Evolutionary conservation across 179 eudicot species (phyloP).

Genomic region (Nepenthes alata): DNA sequence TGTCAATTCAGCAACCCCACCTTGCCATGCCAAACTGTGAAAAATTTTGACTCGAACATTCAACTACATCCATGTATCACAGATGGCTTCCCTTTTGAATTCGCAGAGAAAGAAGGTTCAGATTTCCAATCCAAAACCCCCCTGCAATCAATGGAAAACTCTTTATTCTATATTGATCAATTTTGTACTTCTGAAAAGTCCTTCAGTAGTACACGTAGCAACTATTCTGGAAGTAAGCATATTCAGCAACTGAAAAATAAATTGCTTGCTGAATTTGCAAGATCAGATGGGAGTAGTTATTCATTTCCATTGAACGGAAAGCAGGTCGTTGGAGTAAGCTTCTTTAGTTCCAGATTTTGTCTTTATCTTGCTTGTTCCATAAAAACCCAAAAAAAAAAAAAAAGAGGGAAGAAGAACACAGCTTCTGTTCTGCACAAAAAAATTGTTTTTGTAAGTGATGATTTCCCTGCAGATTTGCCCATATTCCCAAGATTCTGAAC

Average conservation of each 20-base stretch:
- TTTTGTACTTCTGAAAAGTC: conserved; percentile 19
- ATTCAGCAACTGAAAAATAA: conserved; percentile 44
- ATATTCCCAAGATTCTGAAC: conserved; percentile 20
- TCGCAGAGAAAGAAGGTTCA: conserved; percentile 15
- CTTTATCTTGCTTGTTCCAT: background rate
- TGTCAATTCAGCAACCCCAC: conserved; percentile 11
- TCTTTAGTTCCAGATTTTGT: conserved; percentile 3
- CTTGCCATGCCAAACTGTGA: conserved; percentile 18
- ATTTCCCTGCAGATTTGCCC: conserved; percentile 22
- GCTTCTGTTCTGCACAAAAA: no score
- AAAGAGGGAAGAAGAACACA: no score
- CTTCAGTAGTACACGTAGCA: conserved; percentile 15
- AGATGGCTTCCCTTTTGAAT: conserved; percentile 23
- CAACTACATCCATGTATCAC: conserved; percentile 19
- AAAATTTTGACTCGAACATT: conserved; percentile 18
- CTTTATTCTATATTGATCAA: conserved; percentile 20
- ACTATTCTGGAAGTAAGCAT: conserved; percentile 36
- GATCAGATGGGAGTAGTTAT: conserved; percentile 30
- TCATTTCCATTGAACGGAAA: conserved; percentile 25
- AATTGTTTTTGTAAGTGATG: background rate
- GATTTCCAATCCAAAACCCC: conserved; percentile 19
- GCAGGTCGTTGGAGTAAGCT: conserved; percentile 38
- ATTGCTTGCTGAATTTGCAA: conserved; percentile 34
- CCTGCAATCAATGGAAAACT: conserved; percentile 21
- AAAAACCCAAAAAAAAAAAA: background rate